Conservation (phyloP, 169 alveolate genomes). For the Perkinsus olseni region DNA sequence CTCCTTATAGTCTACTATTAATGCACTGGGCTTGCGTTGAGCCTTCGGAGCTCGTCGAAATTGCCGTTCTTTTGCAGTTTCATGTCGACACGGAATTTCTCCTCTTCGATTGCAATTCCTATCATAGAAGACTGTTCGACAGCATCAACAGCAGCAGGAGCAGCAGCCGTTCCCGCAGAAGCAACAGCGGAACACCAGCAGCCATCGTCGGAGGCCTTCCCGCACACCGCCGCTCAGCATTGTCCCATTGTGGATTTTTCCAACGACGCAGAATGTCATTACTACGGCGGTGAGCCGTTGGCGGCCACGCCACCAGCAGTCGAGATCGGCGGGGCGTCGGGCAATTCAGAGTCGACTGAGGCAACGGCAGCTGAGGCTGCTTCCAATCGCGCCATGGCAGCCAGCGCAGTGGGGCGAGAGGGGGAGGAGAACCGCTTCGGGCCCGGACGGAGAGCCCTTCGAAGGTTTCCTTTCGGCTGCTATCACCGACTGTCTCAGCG, state of each 20-base stretch:
- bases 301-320: too few relatives aligned
- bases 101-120: neutral
- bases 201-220: too few relatives aligned
- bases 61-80: neutral
- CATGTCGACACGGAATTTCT: neutral
- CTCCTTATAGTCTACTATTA: too few relatives aligned
- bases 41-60: too few relatives aligned
- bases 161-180: neutral
- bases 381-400: neutral
- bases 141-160: neutral
- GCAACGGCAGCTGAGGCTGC: neutral
- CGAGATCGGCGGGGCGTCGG: neutral
- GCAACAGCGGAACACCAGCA: too few relatives aligned
- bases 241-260: neutral
- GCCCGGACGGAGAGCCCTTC: neutral
- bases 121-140: neutral
- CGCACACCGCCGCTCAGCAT: too few relatives aligned
- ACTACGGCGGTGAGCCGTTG: neutral
- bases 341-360: neutral
- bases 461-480: neutral
- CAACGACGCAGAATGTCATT: neutral
- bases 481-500: neutral
- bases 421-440: neutral
- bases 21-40: too few relatives aligned
- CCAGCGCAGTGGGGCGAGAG: neutral